These are phyloP conservation scores for Prunus padus DNA, from an alignment of 306 rosid species.

Conservation along the genomic window DNA sequence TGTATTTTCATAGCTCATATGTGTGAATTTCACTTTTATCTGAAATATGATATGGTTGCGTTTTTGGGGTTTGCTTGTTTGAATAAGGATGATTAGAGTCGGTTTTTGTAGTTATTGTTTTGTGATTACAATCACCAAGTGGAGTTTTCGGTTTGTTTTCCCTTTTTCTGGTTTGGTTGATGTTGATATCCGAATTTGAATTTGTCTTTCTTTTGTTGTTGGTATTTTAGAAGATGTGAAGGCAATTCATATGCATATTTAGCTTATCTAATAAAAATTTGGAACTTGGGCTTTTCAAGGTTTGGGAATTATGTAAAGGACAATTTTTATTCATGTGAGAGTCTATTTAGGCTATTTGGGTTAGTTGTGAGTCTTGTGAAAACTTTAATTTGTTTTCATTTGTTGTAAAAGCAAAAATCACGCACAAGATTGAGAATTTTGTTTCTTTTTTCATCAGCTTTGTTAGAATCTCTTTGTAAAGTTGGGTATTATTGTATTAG, in stretches of 20 bases:
- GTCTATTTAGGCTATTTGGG: not conserved
- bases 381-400: not conserved
- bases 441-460: not conserved
- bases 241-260: not conserved
- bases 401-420: not conserved
- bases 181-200: not conserved
- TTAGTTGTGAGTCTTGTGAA: not conserved
- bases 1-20: not conserved
- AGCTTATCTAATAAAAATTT: too few relatives aligned
- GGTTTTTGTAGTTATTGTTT: not conserved
- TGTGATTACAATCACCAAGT: not conserved
- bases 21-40: not conserved
- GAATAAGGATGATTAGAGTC: not conserved
- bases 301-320: not conserved
- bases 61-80: slow-evolving; percentile 2
- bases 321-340: not conserved
- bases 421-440: not conserved
- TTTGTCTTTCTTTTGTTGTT: not conserved
- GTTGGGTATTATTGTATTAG: not conserved
- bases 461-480: not conserved
- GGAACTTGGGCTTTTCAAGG: not conserved
- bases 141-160: not conserved
- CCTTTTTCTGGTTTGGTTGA: not conserved
- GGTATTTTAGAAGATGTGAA: not conserved
- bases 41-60: not conserved